phyloP scores from a whole-genome alignment of 148 eudicot genomes.

The Rhododendron kiyosumense region DNA sequence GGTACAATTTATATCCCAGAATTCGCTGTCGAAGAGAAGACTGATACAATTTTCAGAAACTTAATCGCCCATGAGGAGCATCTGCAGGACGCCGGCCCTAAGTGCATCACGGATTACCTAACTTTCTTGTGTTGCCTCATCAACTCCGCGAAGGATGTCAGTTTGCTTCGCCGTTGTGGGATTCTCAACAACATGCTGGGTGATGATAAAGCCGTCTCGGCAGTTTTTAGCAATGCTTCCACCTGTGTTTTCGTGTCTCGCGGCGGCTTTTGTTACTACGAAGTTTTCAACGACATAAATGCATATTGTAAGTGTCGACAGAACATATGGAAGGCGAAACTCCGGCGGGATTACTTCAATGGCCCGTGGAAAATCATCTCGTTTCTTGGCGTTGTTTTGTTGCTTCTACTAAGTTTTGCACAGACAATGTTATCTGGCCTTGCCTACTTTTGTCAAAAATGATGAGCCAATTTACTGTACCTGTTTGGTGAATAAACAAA shows the following conservation, averaged over 20 bases:
- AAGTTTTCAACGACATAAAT: neutral
- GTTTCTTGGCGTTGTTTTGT: neutral
- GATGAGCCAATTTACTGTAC: neutral
- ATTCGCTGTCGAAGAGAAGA: neutral
- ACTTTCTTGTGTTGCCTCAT: neutral
- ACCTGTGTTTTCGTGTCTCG: neutral
- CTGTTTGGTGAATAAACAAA: neutral
- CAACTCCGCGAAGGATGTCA: neutral
- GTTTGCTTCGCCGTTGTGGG: neutral
- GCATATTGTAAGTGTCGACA: neutral
- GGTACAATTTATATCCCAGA: constrained; percentile 6
- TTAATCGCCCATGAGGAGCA: neutral
- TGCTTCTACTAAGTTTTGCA: neutral
- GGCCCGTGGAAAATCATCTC: constrained; percentile 6
- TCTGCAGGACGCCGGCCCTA: neutral
- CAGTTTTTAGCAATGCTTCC: neutral
- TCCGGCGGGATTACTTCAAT: neutral
- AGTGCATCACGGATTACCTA: neutral
- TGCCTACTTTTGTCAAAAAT: neutral
- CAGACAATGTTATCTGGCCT: neutral
- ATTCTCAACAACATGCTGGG: constrained; percentile 7
- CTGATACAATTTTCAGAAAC: neutral
- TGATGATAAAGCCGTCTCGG: constrained; percentile 3
- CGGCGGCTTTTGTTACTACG: too few species aligned
- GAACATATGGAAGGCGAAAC: constrained; percentile 5